Conservation (phyloP, 305 asterid species). For the Stenogyne calaminthoides region DNA sequence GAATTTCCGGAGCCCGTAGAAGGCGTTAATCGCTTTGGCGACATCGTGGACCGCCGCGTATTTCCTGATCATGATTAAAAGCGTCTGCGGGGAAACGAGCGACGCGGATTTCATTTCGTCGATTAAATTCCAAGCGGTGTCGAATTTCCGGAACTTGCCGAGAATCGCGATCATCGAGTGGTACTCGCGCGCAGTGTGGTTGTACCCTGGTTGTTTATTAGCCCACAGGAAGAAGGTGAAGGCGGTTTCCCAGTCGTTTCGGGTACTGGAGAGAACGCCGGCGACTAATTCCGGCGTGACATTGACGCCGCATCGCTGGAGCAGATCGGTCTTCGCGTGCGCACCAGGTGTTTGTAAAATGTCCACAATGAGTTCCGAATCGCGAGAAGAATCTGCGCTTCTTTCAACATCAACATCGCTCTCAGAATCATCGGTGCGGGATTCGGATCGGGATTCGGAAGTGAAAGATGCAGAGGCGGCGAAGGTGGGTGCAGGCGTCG, state of each 20-base stretch:
- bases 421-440: conserved; percentile 31
- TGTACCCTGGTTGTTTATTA: conserved; percentile 62
- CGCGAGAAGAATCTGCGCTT: conserved; percentile 24
- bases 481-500: neutral
- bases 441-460: conserved; percentile 12
- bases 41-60: conserved; percentile 85
- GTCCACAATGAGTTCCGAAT: conserved; percentile 44
- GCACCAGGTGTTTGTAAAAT: conserved; percentile 49
- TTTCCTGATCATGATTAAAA: conserved; percentile 79
- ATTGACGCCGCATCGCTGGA: conserved; percentile 51
- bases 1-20: conserved; percentile 63
- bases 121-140: conserved; percentile 81
- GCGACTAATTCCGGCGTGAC: conserved; percentile 49
- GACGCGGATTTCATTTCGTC: conserved; percentile 72
- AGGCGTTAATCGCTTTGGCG: conserved; percentile 68
- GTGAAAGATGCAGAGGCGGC: conserved; percentile 22
- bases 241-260: conserved; percentile 90
- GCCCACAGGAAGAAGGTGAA: conserved; percentile 92
- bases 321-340: conserved; percentile 51
- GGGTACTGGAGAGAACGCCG: conserved; percentile 53
- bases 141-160: conserved; percentile 83
- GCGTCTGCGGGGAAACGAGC: conserved; percentile 68
- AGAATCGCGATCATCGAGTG: conserved; percentile 83
- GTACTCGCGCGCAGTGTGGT: conserved; percentile 63
- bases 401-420: conserved; percentile 23